Conservation (phyloP, 1,284 basidiomycete species). For the Tilletia indica region DNA sequence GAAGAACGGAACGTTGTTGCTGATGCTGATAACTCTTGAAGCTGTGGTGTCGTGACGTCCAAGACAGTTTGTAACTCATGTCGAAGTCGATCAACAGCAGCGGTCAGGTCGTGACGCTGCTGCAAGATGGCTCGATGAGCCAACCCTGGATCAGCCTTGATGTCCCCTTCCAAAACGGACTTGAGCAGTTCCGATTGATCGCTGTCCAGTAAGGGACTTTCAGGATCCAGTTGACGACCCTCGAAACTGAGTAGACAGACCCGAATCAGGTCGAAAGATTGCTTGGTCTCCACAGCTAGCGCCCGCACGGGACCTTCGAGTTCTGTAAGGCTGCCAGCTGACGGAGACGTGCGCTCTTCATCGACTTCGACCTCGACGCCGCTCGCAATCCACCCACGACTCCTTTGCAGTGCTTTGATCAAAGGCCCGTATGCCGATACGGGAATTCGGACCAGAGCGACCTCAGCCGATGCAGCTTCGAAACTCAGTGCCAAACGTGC, state of each 20-base stretch:
- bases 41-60: background rate
- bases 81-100: slow-evolving; percentile 8
- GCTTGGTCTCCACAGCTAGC: background rate
- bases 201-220: background rate
- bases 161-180: background rate
- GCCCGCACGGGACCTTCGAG: background rate
- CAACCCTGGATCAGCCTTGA: background rate
- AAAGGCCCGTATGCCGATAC: slow-evolving; percentile 26
- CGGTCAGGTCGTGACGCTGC: background rate
- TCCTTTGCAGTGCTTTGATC: slow-evolving; percentile 25
- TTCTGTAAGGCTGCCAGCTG: background rate
- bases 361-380: slow-evolving; percentile 31
- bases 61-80: background rate
- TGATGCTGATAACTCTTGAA: background rate
- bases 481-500: slow-evolving; percentile 25
- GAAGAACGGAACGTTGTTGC: no score
- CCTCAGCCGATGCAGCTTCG: slow-evolving; percentile 38
- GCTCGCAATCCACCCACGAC: slow-evolving; percentile 41
- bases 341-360: background rate
- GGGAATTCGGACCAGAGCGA: slow-evolving; percentile 34
- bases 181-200: background rate
- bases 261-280: background rate
- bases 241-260: background rate
- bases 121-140: background rate
- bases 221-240: background rate